Evolutionary conservation across 495 filamentous ascomycete species (phyloP), one percentile per base, ranked within the genome.

Genomic region (Glonium stellatum): DNA sequence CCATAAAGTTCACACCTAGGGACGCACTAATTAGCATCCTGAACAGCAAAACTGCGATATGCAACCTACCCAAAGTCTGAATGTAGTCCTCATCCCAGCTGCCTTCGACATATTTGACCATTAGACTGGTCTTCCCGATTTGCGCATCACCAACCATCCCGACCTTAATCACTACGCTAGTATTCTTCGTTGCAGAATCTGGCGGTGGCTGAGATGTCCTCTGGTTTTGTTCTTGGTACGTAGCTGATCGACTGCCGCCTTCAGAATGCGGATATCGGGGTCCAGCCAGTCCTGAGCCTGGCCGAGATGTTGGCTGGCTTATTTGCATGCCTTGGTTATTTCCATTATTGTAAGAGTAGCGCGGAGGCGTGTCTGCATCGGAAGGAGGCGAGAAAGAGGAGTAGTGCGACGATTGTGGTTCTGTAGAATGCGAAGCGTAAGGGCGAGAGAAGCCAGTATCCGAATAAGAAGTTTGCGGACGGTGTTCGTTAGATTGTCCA

Each of bases 51-150:
- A 13, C 56, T n/a, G 19, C 15, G 5, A 62, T 15, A 27, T 36
- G 34, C 15, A 61, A 72, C 77, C 54, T 77, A 89, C 92, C 93
- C 51, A 98, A 76, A 25, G 93, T 98, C 76, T 98, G 93, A 67
- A 98, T 98, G 74, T 98, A 98, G 74, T 98, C 93, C 75, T 98
- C 93, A 73, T 98, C 93, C 89, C 95, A 98, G 73, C 90, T 95
- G 23, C 93, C 93, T 75, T 98, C 93, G 39, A 98, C 93, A 67
- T 98, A 98, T 75, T 98, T 98, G 54, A 98, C 93, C 93, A 98
- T 98, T 70, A 98, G 72, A 65, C 91, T 96, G 4, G 93, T 98
- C 79, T 98, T 98, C 60, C 93, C 93, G 66, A 98, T 98, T 72
- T 98, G 93, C 57, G 93, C 93, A 78, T 98, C 93, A 54, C 93